phyloP scores from a whole-genome alignment of 768 basidiomycete species.

The Naganishia vishniacii region DNA sequence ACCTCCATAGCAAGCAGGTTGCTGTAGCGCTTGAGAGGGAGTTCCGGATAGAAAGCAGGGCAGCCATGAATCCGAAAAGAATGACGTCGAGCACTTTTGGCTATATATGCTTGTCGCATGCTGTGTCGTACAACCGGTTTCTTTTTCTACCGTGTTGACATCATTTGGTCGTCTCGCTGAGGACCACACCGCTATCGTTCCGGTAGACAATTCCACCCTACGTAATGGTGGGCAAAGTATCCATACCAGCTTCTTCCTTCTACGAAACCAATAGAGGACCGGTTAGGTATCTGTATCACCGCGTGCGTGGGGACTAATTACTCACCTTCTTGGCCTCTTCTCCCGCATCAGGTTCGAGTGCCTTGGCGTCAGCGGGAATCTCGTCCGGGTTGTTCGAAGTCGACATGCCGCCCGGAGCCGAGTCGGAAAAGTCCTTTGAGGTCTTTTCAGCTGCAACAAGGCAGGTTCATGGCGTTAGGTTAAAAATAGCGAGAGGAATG shows the following conservation, averaged over 20 bases:
- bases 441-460: constrained; percentile 12
- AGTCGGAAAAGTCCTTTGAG: neutral
- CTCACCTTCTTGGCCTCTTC: constrained; percentile 19
- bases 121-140: no score
- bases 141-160: no score
- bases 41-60: no score
- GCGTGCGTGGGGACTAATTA: neutral
- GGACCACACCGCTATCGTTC: no score
- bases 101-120: no score
- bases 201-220: neutral
- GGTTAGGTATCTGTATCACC: no score
- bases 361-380: constrained; percentile 15
- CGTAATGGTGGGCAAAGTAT: constrained; percentile 14
- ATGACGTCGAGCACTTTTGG: no score
- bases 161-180: no score
- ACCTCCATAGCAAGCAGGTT: no score
- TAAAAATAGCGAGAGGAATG: neutral
- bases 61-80: no score
- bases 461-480: no score
- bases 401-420: constrained; percentile 10
- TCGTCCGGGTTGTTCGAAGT: constrained; percentile 18
- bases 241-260: constrained; percentile 19
- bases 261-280: neutral
- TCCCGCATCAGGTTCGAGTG: constrained; percentile 16
- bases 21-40: no score